A percentile compares a stretch with the other conserved stretches of the same genome.
These are phyloP conservation scores for Ettlia oleoabundans DNA, from an alignment of 139 green algal species.

Conservation along the genomic window DNA sequence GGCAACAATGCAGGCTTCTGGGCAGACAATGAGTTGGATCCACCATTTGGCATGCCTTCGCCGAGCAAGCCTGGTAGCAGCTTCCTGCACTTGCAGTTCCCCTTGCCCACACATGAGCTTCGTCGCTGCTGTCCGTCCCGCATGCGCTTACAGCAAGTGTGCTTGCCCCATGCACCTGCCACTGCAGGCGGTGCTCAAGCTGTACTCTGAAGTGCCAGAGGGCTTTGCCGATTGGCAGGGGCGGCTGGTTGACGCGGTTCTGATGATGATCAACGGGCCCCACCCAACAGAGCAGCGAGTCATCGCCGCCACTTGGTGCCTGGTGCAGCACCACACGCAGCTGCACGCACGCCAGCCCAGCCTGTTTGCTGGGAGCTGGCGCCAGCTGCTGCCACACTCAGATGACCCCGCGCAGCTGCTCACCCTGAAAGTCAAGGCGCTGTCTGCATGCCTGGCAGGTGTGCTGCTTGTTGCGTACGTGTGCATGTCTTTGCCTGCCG, in stretches of 20 bases:
- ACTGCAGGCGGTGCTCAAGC: conserved; percentile 18
- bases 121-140: no score
- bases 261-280: conserved; percentile 24
- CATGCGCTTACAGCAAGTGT: background rate
- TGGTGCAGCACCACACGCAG: conserved; percentile 33
- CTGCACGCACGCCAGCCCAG: conserved; percentile 23
- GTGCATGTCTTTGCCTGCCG: no score
- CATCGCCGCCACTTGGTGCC: conserved; percentile 12
- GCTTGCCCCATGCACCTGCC: background rate
- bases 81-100: no score
- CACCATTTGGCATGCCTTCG: no score
- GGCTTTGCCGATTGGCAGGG: background rate
- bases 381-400: conserved; percentile 27
- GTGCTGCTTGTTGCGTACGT: background rate
- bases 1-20: no score
- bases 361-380: conserved; percentile 38
- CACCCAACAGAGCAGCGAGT: conserved; percentile 19
- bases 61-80: no score
- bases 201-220: conserved; percentile 10
- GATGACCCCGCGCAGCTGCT: conserved; percentile 36
- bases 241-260: conserved; percentile 9
- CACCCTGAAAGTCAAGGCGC: conserved; percentile 39
- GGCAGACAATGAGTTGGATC: background rate
- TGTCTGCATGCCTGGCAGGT: conserved; percentile 32
- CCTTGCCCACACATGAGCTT: no score